Evolutionary conservation across 2,329 filamentous ascomycete species (phyloP), one percentile per base, ranked within the genome.

Genomic region (Emydomyces testavorans): DNA sequence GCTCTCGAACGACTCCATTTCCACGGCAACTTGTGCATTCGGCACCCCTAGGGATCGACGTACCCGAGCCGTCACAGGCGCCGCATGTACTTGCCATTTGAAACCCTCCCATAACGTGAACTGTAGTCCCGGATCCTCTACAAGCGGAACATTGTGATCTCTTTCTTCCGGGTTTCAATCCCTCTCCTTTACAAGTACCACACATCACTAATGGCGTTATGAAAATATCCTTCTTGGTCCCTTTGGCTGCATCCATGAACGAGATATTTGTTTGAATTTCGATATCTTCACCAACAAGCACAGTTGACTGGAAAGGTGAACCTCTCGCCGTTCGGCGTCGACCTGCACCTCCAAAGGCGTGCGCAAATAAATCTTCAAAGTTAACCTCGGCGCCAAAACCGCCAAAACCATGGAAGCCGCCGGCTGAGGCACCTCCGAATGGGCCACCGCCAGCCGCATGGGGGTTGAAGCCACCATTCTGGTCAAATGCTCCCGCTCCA

Each of bases 241-340:
- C 92, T 67, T 93, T 94, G 7, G 92, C 92, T 5, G 92, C 87
- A 62, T 98, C 92, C 80, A 92, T 85, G 66, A 98, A 98, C 0
- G 84, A 88, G 57, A 98, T 90, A 63, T 79, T 92, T 42, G 86
- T 81, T 66, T 94, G 87, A 20, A 95, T 84, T 65, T 96, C 90
- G 59, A 98, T 94, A 63, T 94, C 88, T 54, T 96, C 88, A 52
- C 92, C 92, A n/a, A 94, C 83, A 56, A 94, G 63, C 16, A 93
- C 79, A 57, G 82, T 75, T 63, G 94, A 83, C 58, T 87, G 78
- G 61, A 92, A 92, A 8, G 84, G 82, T 47, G 76, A 80, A 31
- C 77, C 73, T n/a, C 73, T 69, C 21, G 71, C 32, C 73, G 50
- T 64, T 45, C 76, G 67, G 18, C 70, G 67, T 20, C 78, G 74